phyloP scores from a whole-genome alignment of 257 asterid species.

The Gynochthodes officinalis region DNA sequence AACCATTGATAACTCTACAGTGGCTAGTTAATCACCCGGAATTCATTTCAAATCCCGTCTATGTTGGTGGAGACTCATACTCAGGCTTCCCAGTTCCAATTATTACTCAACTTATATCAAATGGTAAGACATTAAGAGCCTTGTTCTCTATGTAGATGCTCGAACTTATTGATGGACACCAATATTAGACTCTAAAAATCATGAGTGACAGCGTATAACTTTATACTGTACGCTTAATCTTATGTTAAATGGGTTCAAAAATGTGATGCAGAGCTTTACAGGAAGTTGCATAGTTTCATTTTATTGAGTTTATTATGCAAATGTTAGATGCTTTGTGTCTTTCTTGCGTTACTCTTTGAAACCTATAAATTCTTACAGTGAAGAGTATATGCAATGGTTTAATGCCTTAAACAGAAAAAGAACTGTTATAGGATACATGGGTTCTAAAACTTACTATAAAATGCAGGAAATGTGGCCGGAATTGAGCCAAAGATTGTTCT shows the following conservation, averaged over 20 bases:
- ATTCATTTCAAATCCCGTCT: constrained; percentile 21
- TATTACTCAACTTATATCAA: constrained; percentile 24
- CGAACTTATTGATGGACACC: neutral
- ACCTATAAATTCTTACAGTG: neutral
- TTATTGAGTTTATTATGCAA: neutral
- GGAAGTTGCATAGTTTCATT: too few species aligned
- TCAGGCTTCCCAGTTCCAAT: constrained; percentile 24
- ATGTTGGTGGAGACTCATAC: constrained; percentile 30
- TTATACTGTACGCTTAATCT: neutral
- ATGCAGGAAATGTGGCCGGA: constrained; percentile 24
- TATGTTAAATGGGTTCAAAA: neutral
- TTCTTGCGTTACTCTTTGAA: neutral
- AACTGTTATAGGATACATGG: neutral
- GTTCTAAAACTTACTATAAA: neutral
- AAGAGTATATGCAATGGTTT: too few species aligned
- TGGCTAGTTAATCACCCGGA: constrained; percentile 30
- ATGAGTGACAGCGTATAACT: too few species aligned
- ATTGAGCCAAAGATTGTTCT: constrained; percentile 19
- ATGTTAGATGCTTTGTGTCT: neutral
- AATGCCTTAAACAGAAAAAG: neutral
- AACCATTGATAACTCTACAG: constrained; percentile 7
- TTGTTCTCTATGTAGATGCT: neutral
- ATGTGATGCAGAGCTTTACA: too few species aligned
- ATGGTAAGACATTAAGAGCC: constrained; percentile 12
- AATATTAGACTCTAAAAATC: neutral